Percentiles rank a stretch among this genome's conserved stretches.
These are phyloP conservation scores for Aschersonia sp. DNA, from an alignment of 2,329 filamentous ascomycete genomes.

Conservation along the genomic window DNA sequence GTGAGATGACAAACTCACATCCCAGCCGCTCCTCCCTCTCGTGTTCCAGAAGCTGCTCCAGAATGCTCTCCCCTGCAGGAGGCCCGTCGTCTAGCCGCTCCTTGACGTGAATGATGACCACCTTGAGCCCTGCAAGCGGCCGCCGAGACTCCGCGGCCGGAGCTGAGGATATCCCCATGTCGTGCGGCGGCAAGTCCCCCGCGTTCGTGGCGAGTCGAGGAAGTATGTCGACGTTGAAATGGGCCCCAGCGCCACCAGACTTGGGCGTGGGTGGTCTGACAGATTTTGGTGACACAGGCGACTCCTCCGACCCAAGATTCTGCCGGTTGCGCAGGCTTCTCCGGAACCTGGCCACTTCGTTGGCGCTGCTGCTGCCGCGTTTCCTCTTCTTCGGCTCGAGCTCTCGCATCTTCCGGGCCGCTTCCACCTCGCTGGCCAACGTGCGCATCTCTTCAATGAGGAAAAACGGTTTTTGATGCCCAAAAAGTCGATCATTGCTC, in stretches of 20 bases:
- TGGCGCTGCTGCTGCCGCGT: constrained; percentile 22
- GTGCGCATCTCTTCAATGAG: constrained; percentile 63
- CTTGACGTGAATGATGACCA: constrained; percentile 91
- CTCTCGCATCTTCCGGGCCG: constrained; percentile 23
- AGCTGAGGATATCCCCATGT: constrained; percentile 15
- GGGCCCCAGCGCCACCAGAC: constrained; percentile 2
- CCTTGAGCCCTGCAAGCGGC: constrained; percentile 56
- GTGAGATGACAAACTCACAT: constrained; percentile 64
- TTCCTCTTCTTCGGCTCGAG: constrained; percentile 48
- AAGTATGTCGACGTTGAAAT: constrained; percentile 12
- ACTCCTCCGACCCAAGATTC: constrained; percentile 8
- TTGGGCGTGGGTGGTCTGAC: constrained; percentile 13
- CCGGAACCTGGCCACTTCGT: not conserved
- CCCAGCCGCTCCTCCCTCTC: constrained; percentile 54
- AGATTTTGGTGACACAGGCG: constrained; percentile 37
- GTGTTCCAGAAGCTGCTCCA: constrained; percentile 51
- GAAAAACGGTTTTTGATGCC: constrained; percentile 75
- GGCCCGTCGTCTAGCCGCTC: constrained; percentile 65
- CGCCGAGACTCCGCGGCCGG: constrained; percentile 9
- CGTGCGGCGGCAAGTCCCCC: constrained; percentile 27
- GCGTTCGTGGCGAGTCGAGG: constrained; percentile 33
- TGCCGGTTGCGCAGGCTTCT: constrained; percentile 5
- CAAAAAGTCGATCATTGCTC: constrained; percentile 65
- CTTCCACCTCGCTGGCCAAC: constrained; percentile 57
- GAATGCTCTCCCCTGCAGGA: constrained; percentile 48